Base-by-base conservation (phyloP, 257 asterid species). In the Plectranthus barbatus region DNA sequence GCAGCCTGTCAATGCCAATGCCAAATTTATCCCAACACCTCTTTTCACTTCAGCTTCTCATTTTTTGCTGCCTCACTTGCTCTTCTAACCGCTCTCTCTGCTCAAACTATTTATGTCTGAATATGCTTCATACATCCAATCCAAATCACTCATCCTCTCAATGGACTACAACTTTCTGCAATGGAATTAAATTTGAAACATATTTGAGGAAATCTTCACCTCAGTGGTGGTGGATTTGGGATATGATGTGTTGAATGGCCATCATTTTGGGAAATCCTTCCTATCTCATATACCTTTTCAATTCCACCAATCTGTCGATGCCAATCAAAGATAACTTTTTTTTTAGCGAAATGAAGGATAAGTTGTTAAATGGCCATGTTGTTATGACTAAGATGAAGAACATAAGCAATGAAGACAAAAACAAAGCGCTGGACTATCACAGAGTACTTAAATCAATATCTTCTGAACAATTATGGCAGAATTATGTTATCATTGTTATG, bases 1-100 rank as follows among this genome's bases (percentile, higher is more conserved):
- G 86, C 97, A 90, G 95, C 79, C 97, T 75, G 79, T 92, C 99
- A 39, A 93, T 83, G 24, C 97, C 99, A 26, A 92, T 91, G n/a
- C n/a, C n/a, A n/a, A n/a, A n/a, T n/a, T n/a, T n/a, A n/a, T n/a
- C n/a, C n/a, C n/a, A n/a, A n/a, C n/a, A n/a, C n/a, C n/a, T n/a
- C n/a, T n/a, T n/a, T n/a, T n/a, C n/a, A n/a, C n/a, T n/a, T n/a
- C n/a, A n/a, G n/a, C n/a, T n/a, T n/a, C n/a, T 92, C 77, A 79
- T 87, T 56, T 81, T 74, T 55, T 86, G 98, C 70, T 79, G 95
- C 74, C 85, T 82, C 83, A 92, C 97, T 79, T 92, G 97, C 82
- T 89, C 99, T 75, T 86, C 99, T 78, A 89, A 67, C 3, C 99
- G 87, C 53, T 65, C 78, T 56, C 99, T 84, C 99, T 91, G 66